Evolutionary conservation across 2,329 filamentous ascomycete species (phyloP), one percentile per base, ranked within the genome.

Genomic region (Nemania sp.): DNA sequence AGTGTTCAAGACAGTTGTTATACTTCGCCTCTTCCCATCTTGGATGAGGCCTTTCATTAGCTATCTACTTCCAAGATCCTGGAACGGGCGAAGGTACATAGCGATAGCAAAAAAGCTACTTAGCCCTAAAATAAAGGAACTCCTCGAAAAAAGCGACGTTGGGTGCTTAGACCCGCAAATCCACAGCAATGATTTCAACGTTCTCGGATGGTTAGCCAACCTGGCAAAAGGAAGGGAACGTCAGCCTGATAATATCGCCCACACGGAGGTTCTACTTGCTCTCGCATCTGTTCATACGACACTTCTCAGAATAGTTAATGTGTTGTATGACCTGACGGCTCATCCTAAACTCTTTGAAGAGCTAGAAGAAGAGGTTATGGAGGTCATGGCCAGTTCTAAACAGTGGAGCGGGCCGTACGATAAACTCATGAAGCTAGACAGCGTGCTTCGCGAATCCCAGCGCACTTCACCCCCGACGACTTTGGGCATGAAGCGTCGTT

Each of bases 231-330:
- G 67, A 0, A 15, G 27, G 2, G 69, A 71, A 13, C 61, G 69
- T 0, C 6, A 58, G 7, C 15, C 62, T 1, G 67, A 71, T 4
- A 61, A 54, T 22, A 45, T 71, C 13, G 43, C 45, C 0, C 69
- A 71, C 26, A 38, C 51, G 1, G 24, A 57, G 15, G 67, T 71
- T 1, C 15, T 71, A 0, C 29, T 68, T 1, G 58, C 64, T 1
- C 60, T 71, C 2, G 70, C 67, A 2, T 26, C 70, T 4, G 49
- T 69, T 5, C 69, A 71, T 35, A 71, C 66, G 1, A 62, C 58
- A 0, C 67, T 71, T 10, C n/a, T 68, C 0, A 56, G 68, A 15
- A 62, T 70, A 15, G 45, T 70, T 0, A 68, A 62, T n/a, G 62
- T 66, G 1, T 35, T 70, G 15, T 70, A 68, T 27, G 58, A 66